Evolutionary conservation across 2,329 filamentous ascomycete genomes (phyloP).

Genomic region (Alternaria metachromatica): DNA sequence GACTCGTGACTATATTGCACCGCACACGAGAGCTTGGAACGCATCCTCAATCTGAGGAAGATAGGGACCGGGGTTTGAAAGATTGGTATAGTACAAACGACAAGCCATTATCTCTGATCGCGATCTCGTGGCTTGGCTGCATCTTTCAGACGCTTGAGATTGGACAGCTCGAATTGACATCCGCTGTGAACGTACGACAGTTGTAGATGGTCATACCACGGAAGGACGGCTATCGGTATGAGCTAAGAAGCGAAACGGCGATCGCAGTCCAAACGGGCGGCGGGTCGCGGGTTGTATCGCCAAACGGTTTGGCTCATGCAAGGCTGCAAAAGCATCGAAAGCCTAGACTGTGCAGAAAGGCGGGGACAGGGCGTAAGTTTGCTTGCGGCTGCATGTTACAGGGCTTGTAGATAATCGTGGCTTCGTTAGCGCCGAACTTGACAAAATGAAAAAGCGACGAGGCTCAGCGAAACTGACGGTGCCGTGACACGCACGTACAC

Average conservation of each 20-base stretch:
- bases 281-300: background rate
- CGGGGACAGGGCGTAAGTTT: conserved; percentile 1
- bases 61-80: background rate
- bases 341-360: background rate
- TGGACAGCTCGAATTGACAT: background rate
- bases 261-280: background rate
- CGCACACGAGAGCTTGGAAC: background rate
- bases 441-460: conserved; percentile 18
- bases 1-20: background rate
- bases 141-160: background rate
- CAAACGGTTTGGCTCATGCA: background rate
- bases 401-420: conserved; percentile 1
- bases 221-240: conserved; percentile 1
- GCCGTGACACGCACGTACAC: background rate
- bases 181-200: background rate
- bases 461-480: conserved; percentile 1
- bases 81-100: background rate
- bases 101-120: background rate
- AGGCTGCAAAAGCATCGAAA: background rate
- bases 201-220: background rate
- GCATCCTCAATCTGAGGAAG: background rate
- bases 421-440: conserved; percentile 9
- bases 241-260: background rate
- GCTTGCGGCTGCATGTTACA: background rate
- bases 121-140: background rate